Conservation (phyloP, 116 monocot genomes). For the Cymodocea nodosa region DNA sequence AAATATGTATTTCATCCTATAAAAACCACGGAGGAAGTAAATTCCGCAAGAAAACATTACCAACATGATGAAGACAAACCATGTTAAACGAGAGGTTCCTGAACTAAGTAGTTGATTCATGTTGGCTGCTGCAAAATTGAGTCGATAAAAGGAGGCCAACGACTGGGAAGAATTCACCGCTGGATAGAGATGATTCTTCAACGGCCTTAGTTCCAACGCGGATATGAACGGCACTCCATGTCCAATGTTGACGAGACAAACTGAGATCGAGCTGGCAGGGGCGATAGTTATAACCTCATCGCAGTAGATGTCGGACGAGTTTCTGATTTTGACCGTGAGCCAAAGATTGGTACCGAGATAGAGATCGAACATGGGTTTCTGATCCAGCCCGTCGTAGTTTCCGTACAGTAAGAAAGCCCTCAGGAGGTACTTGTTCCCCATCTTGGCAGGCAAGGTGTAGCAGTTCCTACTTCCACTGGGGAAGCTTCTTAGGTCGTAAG, state of each 20-base stretch:
- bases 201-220: constrained; percentile 6
- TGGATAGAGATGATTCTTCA: background rate
- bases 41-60: no score
- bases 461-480: constrained; percentile 21
- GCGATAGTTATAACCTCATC: constrained; percentile 15
- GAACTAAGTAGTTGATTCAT: no score
- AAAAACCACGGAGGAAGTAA: no score
- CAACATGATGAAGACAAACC: no score
- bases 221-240: constrained; percentile 9
- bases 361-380: constrained; percentile 17
- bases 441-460: constrained; percentile 13
- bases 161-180: background rate
- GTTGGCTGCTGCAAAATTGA: background rate
- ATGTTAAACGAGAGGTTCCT: no score
- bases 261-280: background rate
- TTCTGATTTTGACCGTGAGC: background rate
- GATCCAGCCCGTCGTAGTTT: constrained; percentile 21
- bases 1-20: no score
- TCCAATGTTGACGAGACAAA: constrained; percentile 15
- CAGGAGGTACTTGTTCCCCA: constrained; percentile 19
- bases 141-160: background rate
- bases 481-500: constrained; percentile 17
- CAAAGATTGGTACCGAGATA: constrained; percentile 27
- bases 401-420: constrained; percentile 29
- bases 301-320: no score